These are phyloP conservation scores for Trametes maxima DNA, from an alignment of 768 basidiomycete genomes.

Conservation along the genomic window DNA sequence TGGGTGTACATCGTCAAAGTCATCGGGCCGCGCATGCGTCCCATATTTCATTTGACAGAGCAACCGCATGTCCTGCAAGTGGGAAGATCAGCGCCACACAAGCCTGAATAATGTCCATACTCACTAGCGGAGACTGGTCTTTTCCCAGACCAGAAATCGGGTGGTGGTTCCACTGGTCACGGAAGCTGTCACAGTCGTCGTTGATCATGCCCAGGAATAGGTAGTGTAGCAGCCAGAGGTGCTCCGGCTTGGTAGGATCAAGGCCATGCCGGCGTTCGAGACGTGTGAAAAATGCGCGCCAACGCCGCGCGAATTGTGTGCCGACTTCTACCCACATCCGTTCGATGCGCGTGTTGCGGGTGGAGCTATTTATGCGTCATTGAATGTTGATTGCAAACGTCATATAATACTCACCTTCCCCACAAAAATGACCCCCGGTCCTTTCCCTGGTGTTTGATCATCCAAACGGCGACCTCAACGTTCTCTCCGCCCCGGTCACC, in stretches of 20 bases:
- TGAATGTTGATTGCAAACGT: background rate
- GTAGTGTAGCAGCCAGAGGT: constrained; percentile 31
- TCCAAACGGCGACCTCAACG: constrained; percentile 33
- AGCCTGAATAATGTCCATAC: background rate
- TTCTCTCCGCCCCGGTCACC: constrained; percentile 47
- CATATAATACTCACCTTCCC: constrained; percentile 22
- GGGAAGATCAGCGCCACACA: background rate
- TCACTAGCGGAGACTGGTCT: background rate
- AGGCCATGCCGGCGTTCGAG: constrained; percentile 30
- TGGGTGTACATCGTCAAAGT: background rate
- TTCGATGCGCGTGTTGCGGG: constrained; percentile 33
- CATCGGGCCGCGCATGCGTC: background rate
- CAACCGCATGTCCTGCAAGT: background rate
- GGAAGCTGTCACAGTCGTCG: background rate
- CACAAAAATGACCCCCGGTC: constrained; percentile 35
- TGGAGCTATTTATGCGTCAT: constrained; percentile 18
- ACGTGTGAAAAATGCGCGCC: constrained; percentile 31
- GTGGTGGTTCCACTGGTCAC: background rate
- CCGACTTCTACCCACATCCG: constrained; percentile 35
- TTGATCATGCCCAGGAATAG: constrained; percentile 26
- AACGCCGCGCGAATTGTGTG: constrained; percentile 28
- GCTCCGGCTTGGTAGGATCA: constrained; percentile 21
- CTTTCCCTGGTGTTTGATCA: constrained; percentile 38
- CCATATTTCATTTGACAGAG: background rate
- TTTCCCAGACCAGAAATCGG: background rate